Conservation (phyloP, 1,284 basidiomycete species). For the Ceratobasidium sp. region DNA sequence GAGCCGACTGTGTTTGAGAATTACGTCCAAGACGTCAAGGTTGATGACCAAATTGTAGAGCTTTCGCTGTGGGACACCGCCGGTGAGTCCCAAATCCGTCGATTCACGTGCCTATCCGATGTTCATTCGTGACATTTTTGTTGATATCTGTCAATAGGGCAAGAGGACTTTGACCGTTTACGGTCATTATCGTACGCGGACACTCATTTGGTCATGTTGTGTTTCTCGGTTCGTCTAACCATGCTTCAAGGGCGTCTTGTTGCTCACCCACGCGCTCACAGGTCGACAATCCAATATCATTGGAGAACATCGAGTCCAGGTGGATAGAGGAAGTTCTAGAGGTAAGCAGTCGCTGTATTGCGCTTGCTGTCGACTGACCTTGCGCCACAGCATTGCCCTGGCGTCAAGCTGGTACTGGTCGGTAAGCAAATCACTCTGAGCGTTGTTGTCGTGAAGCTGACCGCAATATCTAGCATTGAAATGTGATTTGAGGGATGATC, state of each 20-base stretch:
- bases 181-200: slow-evolving; percentile 92
- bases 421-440: slow-evolving; percentile 63
- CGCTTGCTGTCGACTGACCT: slow-evolving; percentile 1
- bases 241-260: background rate
- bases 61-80: slow-evolving; percentile 97
- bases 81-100: slow-evolving; percentile 58
- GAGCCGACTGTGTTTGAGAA: slow-evolving; percentile 95
- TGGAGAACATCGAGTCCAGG: slow-evolving; percentile 95
- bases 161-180: slow-evolving; percentile 94
- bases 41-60: slow-evolving; percentile 86
- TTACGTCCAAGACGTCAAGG: slow-evolving; percentile 83
- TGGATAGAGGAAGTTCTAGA: slow-evolving; percentile 84
- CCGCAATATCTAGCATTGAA: slow-evolving; percentile 71
- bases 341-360: slow-evolving; percentile 30
- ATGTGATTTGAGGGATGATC: slow-evolving; percentile 90
- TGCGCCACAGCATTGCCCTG: slow-evolving; percentile 81
- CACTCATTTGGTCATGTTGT: slow-evolving; percentile 93
- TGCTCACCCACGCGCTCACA: slow-evolving; percentile 45
- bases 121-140: slow-evolving; percentile 1
- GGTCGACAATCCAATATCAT: slow-evolving; percentile 89
- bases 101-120: slow-evolving; percentile 24
- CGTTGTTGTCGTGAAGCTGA: background rate
- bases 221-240: slow-evolving; percentile 76
- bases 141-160: slow-evolving; percentile 60
- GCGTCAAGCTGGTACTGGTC: slow-evolving; percentile 91